Conservation (phyloP, 495 filamentous ascomycete genomes). For the Penicillium fimorum region DNA sequence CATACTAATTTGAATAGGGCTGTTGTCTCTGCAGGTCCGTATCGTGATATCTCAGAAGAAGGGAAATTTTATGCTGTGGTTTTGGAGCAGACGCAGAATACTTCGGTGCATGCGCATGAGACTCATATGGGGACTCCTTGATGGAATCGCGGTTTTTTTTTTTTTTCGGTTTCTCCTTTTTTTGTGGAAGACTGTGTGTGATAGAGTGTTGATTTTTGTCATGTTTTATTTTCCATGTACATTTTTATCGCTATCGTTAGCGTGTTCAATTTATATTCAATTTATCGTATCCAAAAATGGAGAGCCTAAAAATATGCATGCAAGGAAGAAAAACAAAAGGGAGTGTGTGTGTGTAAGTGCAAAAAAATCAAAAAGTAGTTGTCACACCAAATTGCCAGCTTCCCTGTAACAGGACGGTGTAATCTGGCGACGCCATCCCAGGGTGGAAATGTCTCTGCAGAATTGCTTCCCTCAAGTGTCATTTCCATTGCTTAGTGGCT, state of each 20-base stretch:
- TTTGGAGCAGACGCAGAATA: constrained; percentile 30
- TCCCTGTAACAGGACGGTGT: constrained; percentile 52
- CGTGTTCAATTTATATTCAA: neutral
- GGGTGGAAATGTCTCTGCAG: constrained; percentile 63
- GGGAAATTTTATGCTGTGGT: constrained; percentile 48
- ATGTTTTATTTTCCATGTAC: neutral
- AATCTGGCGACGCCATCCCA: constrained; percentile 58
- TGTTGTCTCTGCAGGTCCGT: constrained; percentile 38
- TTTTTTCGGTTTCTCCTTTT: neutral
- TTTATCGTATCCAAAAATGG: neutral
- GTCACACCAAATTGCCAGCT: constrained; percentile 42
- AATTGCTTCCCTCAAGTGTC: constrained; percentile 66
- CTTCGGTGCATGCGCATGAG: constrained; percentile 10
- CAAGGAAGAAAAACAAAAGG: neutral
- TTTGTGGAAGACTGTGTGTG: neutral
- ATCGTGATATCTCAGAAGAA: constrained; percentile 41
- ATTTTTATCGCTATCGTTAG: neutral
- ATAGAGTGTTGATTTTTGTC: neutral
- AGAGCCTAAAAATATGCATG: too few species aligned
- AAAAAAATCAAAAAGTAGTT: constrained; percentile 26
- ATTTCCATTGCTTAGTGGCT: constrained; percentile 60
- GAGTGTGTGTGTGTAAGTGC: too few species aligned
- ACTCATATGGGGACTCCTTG: constrained; percentile 14
- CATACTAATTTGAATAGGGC: constrained; percentile 31
- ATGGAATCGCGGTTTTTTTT: neutral